phyloP scores from a whole-genome alignment of 306 rosid species.

The Spatholobus suberectus region DNA sequence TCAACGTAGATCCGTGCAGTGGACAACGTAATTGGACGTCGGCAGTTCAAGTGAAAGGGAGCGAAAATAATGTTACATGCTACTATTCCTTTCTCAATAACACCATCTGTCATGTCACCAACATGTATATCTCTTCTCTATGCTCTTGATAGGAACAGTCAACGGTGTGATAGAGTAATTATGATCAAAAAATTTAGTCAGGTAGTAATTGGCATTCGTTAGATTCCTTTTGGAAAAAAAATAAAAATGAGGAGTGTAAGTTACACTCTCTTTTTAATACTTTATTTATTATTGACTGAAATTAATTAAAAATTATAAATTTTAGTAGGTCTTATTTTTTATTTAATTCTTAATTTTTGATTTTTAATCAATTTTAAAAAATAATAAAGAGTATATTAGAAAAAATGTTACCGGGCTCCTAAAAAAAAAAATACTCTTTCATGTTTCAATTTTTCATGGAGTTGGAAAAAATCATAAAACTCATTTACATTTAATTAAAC shows the following conservation, averaged over 20 bases:
- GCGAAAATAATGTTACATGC: slow-evolving; percentile 42
- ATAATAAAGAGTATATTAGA: too few relatives aligned
- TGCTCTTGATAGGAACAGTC: neutral
- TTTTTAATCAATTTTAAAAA: too few relatives aligned
- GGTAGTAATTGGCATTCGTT: neutral
- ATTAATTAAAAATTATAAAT: too few relatives aligned
- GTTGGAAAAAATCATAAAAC: neutral
- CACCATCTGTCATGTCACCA: slow-evolving; percentile 56
- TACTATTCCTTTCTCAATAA: slow-evolving; percentile 34
- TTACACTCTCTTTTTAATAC: too few relatives aligned
- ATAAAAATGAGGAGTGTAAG: too few relatives aligned
- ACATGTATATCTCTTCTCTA: slow-evolving; percentile 46
- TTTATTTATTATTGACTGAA: too few relatives aligned
- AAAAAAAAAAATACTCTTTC: too few relatives aligned
- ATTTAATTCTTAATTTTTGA: too few relatives aligned
- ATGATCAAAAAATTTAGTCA: neutral
- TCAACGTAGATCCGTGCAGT: slow-evolving; percentile 62
- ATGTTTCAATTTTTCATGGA: neutral
- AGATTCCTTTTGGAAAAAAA: neutral
- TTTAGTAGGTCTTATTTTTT: too few relatives aligned
- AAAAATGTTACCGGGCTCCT: too few relatives aligned
- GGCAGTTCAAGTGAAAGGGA: neutral
- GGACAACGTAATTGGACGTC: slow-evolving; percentile 44
- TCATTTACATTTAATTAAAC: neutral
- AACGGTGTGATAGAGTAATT: neutral